Conservation (phyloP, 2,329 filamentous ascomycete genomes). For the Ascochyta clinopodiicola region DNA sequence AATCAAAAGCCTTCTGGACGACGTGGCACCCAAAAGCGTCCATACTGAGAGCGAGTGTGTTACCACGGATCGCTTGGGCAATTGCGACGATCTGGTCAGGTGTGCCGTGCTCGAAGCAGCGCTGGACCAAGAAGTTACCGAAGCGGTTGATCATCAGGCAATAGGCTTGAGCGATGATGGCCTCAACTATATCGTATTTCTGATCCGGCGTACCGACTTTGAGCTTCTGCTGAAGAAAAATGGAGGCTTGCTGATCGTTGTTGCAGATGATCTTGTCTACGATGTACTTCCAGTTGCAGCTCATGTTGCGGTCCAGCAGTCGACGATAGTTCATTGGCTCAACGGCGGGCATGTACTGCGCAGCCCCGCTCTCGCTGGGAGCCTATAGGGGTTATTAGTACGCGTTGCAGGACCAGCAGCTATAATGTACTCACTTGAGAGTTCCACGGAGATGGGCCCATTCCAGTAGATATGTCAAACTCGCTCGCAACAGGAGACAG, state of each 20-base stretch:
- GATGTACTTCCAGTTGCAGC: constrained; percentile 99
- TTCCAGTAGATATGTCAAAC: constrained; percentile 46
- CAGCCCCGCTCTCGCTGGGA: constrained; percentile 31
- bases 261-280: constrained; percentile 99
- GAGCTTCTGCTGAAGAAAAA: constrained; percentile 98
- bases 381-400: constrained; percentile 29
- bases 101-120: constrained; percentile 98
- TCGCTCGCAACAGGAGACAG: constrained; percentile 57
- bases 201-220: constrained; percentile 95
- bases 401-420: neutral
- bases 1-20: constrained; percentile 98
- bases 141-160: constrained; percentile 98
- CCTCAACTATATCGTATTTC: constrained; percentile 96
- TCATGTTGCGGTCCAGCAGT: constrained; percentile 91
- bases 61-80: constrained; percentile 90
- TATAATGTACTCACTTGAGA: constrained; percentile 33
- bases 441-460: constrained; percentile 51
- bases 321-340: constrained; percentile 97
- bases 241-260: constrained; percentile 98
- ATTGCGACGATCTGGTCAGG: constrained; percentile 92
- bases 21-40: constrained; percentile 98
- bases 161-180: constrained; percentile 93
- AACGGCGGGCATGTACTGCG: constrained; percentile 80
- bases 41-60: constrained; percentile 94
- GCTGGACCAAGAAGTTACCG: constrained; percentile 97